Evolutionary conservation across 495 filamentous ascomycete genomes (phyloP).

Genomic region (Lasiosphaeris hirsuta): DNA sequence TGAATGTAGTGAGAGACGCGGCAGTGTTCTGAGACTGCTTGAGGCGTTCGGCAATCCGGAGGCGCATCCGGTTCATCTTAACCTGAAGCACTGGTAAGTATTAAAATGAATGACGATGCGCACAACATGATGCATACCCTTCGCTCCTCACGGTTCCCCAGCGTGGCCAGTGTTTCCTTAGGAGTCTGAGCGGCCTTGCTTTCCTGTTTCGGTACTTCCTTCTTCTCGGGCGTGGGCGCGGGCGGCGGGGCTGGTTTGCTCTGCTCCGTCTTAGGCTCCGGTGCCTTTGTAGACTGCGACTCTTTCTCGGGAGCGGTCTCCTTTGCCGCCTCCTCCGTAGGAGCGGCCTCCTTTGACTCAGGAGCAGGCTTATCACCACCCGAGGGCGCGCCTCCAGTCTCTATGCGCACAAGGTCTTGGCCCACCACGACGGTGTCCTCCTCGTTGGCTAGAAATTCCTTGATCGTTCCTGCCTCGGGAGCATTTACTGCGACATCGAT

Average conservation of each 20-base stretch:
- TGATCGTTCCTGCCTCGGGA: conserved; percentile 84
- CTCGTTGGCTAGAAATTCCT: conserved; percentile 87
- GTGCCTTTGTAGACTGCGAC: conserved; percentile 51
- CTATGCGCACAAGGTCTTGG: conserved; percentile 82
- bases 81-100: conserved; percentile 54
- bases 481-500: conserved; percentile 96
- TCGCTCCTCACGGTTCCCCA: conserved; percentile 83
- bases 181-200: conserved; percentile 43
- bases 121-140: conserved; percentile 57
- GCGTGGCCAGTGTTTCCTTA: conserved; percentile 38
- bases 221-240: conserved; percentile 23
- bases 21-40: conserved; percentile 99
- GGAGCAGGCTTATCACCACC: conserved; percentile 50
- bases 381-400: conserved; percentile 65
- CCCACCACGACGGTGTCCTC: conserved; percentile 96
- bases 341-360: conserved; percentile 59
- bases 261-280: conserved; percentile 40
- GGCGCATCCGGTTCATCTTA: conserved; percentile 99
- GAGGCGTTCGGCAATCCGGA: conserved; percentile 92
- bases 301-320: conserved; percentile 47
- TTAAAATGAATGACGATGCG: neutral
- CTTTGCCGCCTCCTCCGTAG: conserved; percentile 38
- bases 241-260: conserved; percentile 34
- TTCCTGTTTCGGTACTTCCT: conserved; percentile 39
- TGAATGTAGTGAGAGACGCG: conserved; percentile 95